These are phyloP conservation scores for Parastagonospora nodorum DNA, from an alignment of 2,329 filamentous ascomycete species.

Conservation along the genomic window DNA sequence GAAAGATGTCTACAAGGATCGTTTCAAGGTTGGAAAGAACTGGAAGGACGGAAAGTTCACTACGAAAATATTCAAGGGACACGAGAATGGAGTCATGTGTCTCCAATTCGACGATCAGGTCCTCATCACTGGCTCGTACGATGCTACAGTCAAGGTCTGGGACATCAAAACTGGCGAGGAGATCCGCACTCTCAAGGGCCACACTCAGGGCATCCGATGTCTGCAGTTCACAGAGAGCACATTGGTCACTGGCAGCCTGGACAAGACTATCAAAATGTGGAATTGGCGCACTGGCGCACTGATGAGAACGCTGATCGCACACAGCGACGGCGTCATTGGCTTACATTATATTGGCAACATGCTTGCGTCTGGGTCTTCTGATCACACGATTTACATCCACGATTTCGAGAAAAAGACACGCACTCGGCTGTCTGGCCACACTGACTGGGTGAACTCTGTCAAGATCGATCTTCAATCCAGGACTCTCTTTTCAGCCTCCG, in stretches of 20 bases:
- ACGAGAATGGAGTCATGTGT: constrained; percentile 85
- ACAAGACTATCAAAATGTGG: constrained; percentile 90
- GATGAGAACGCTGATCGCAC: constrained; percentile 78
- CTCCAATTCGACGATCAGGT: constrained; percentile 85
- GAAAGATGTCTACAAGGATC: constrained; percentile 97
- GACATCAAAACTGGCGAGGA: constrained; percentile 87
- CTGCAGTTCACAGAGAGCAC: constrained; percentile 93
- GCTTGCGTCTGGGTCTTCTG: constrained; percentile 86
- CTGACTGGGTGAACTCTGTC: constrained; percentile 96
- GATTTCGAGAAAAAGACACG: constrained; percentile 85
- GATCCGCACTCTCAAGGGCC: constrained; percentile 81
- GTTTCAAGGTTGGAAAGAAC: constrained; percentile 93
- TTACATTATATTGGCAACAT: constrained; percentile 86
- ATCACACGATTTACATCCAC: constrained; percentile 89
- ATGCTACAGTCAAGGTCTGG: constrained; percentile 95
- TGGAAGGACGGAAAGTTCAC: constrained; percentile 95
- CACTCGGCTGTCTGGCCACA: constrained; percentile 80
- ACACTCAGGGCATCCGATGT: constrained; percentile 81
- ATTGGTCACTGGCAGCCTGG: constrained; percentile 87
- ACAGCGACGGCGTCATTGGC: constrained; percentile 81
- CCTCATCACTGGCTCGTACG: constrained; percentile 92
- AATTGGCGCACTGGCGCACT: constrained; percentile 93
- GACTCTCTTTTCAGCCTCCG: constrained; percentile 89
- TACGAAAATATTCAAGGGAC: constrained; percentile 81
- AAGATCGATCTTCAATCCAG: constrained; percentile 80